phyloP scores from a whole-genome alignment of 768 basidiomycete genomes.

The Dendrothele bispora region DNA sequence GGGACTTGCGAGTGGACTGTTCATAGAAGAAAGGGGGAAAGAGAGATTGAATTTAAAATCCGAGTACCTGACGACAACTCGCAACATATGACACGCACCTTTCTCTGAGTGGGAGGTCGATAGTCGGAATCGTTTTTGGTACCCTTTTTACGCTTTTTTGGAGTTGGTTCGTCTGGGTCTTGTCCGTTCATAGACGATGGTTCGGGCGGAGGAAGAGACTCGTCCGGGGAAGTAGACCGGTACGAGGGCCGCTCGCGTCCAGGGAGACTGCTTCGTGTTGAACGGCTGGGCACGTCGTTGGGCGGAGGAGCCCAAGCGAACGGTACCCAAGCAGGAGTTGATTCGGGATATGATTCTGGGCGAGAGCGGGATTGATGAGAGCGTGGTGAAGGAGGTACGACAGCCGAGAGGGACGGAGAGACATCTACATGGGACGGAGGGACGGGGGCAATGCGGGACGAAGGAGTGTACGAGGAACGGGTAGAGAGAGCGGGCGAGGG shows the following conservation, averaged over 20 bases:
- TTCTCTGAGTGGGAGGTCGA: constrained; percentile 47
- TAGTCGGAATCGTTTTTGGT: constrained; percentile 57
- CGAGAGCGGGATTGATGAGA: neutral
- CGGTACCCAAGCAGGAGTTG: constrained; percentile 2
- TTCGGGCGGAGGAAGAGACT: neutral
- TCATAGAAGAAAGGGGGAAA: constrained; percentile 4
- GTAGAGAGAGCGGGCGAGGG: constrained; percentile 40
- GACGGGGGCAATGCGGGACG: constrained; percentile 18
- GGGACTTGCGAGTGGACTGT: constrained; percentile 42
- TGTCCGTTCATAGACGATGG: constrained; percentile 1
- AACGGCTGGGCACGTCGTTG: neutral
- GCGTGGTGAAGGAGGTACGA: constrained; percentile 4
- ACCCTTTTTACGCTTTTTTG: constrained; percentile 52
- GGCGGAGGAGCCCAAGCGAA: constrained; percentile 4
- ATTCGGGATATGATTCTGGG: neutral
- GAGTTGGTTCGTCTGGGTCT: constrained; percentile 20
- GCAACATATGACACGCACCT: constrained; percentile 45
- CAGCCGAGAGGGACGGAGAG: constrained; percentile 2
- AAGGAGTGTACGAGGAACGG: constrained; percentile 29
- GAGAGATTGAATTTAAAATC: no score
- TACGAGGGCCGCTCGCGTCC: constrained; percentile 1
- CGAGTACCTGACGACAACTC: constrained; percentile 3
- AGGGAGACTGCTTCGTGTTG: neutral
- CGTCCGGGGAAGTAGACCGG: constrained; percentile 5
- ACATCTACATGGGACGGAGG: constrained; percentile 5